Evolutionary conservation across 371 early-diverging fungal genomes (phyloP).

Genomic region (Actinomortierella ambigua): DNA sequence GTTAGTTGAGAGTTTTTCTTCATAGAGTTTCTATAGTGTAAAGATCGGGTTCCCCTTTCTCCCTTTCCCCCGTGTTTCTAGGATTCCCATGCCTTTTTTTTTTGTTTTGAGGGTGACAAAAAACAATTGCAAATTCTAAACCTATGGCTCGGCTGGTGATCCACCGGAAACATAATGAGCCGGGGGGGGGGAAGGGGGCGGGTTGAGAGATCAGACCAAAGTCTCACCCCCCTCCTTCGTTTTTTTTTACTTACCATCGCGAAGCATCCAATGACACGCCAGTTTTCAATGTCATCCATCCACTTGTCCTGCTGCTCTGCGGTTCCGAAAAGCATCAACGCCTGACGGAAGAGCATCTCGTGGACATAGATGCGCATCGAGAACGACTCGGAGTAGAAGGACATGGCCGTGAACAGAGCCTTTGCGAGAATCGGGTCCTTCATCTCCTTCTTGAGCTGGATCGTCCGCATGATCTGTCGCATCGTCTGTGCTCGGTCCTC

Average conservation of each 20-base stretch:
- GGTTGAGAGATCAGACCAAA: too few species aligned
- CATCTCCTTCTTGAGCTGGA: conserved; percentile 42
- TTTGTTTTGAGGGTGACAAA: too few species aligned
- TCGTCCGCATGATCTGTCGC: conserved; percentile 60
- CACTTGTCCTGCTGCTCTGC: conserved; percentile 62
- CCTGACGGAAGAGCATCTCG: conserved; percentile 59
- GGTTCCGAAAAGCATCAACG: conserved; percentile 62
- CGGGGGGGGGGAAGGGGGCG: background rate
- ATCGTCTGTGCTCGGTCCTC: conserved; percentile 70
- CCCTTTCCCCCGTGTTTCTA: too few species aligned
- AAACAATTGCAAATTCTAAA: too few species aligned
- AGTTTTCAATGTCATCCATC: conserved; percentile 56
- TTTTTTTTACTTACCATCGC: conserved; percentile 60
- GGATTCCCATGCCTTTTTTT: too few species aligned
- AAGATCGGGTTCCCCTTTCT: too few species aligned
- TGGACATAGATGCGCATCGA: conserved; percentile 70
- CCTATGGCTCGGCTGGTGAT: background rate
- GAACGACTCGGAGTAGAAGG: conserved; percentile 63
- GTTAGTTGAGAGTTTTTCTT: too few species aligned
- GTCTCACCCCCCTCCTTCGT: too few species aligned
- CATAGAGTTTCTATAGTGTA: too few species aligned
- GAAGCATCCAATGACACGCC: conserved; percentile 67
- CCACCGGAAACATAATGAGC: background rate
- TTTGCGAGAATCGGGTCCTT: conserved; percentile 38
- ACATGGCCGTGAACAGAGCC: conserved; percentile 43